phyloP scores from a whole-genome alignment of 768 basidiomycete species.

The Epithele typhae region DNA sequence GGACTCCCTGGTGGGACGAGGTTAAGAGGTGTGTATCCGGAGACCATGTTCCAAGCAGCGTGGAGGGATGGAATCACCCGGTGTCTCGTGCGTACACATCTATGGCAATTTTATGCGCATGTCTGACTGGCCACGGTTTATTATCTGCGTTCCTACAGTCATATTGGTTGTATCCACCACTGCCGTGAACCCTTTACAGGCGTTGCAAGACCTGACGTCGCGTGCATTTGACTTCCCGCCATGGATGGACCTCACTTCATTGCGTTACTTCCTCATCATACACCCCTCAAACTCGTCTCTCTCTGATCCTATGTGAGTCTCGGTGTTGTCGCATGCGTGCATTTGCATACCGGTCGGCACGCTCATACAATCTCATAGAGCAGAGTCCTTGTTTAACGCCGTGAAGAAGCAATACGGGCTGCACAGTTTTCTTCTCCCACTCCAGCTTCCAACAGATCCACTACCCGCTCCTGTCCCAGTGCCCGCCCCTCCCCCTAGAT shows the following conservation, averaged over 20 bases:
- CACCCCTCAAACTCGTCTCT: slow-evolving; percentile 68
- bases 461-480: slow-evolving; percentile 66
- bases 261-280: slow-evolving; percentile 74
- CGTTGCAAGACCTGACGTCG: slow-evolving; percentile 70
- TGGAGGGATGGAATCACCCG: slow-evolving; percentile 87
- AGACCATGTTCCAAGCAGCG: slow-evolving; percentile 64
- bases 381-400: slow-evolving; percentile 75
- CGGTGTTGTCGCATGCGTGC: not conserved
- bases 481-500: slow-evolving; percentile 59
- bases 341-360: too few relatives aligned
- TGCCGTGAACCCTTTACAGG: slow-evolving; percentile 78
- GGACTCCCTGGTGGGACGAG: slow-evolving; percentile 89
- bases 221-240: slow-evolving; percentile 63
- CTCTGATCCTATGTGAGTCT: slow-evolving; percentile 74
- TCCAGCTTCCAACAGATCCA: slow-evolving; percentile 51
- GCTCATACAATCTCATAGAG: slow-evolving; percentile 39
- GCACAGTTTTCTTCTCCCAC: slow-evolving; percentile 65
- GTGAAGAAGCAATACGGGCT: slow-evolving; percentile 85
- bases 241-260: slow-evolving; percentile 73
- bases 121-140: too few relatives aligned
- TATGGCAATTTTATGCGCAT: too few relatives aligned
- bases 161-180: slow-evolving; percentile 79
- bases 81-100: slow-evolving; percentile 63
- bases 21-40: slow-evolving; percentile 72
- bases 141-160: slow-evolving; percentile 39